Percentiles rank a stretch among this genome's conserved stretches.
These are phyloP conservation scores for Candida sphagnicola DNA, from an alignment of 805 yeast species.

Conservation along the genomic window DNA sequence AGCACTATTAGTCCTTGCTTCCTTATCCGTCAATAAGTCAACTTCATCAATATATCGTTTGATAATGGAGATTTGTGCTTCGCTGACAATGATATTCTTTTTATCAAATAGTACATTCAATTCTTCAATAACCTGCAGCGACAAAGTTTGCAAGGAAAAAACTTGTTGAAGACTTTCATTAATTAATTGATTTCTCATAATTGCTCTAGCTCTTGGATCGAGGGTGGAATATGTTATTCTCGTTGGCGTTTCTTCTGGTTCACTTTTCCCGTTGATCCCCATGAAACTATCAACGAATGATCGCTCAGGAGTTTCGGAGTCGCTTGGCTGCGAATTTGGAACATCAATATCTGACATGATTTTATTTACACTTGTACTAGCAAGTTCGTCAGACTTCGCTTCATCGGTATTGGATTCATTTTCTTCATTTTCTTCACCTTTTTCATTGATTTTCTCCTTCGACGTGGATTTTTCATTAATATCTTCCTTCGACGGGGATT, in stretches of 20 bases:
- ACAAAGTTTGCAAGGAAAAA: slow-evolving; percentile 5
- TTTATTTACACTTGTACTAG: too few species aligned
- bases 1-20: neutral
- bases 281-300: neutral
- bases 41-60: slow-evolving; percentile 6
- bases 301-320: neutral
- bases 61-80: slow-evolving; percentile 2
- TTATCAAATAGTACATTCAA: slow-evolving; percentile 9
- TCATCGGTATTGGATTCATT: neutral
- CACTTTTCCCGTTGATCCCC: neutral
- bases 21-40: slow-evolving; percentile 1
- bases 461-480: neutral
- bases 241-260: neutral
- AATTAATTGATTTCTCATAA: neutral
- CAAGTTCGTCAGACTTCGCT: neutral
- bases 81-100: slow-evolving; percentile 4
- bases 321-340: neutral
- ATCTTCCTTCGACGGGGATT: neutral
- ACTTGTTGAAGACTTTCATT: slow-evolving; percentile 8
- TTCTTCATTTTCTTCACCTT: neutral
- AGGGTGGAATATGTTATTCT: slow-evolving; percentile 5
- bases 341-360: neutral
- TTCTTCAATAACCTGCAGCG: slow-evolving; percentile 1
- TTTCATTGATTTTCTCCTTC: neutral
- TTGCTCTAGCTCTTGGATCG: slow-evolving; percentile 9